Conservation (phyloP, 257 asterid genomes). For the Galeopsis tetrahit region DNA sequence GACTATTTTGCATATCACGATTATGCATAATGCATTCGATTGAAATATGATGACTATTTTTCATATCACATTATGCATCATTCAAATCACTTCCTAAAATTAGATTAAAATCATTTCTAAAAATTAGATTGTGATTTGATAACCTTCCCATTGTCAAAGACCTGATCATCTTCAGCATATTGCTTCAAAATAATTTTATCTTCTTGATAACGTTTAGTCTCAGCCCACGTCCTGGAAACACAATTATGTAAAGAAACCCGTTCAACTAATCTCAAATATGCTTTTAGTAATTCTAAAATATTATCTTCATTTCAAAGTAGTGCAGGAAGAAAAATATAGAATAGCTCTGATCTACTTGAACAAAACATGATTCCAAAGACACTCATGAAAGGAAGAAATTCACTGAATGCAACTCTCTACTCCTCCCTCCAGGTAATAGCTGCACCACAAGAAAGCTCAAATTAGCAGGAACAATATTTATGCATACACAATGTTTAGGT, state of each 20-base stretch:
- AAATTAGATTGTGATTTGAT: slow-evolving; percentile 78
- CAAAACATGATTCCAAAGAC: not conserved
- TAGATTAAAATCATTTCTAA: too few relatives aligned
- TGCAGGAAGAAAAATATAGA: not conserved
- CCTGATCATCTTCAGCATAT: slow-evolving; percentile 93
- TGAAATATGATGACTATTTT: too few relatives aligned
- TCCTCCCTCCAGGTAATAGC: slow-evolving; percentile 32
- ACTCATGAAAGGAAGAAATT: slow-evolving; percentile 22
- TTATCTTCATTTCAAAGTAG: not conserved
- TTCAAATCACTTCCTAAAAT: too few relatives aligned
- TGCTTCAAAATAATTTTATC: slow-evolving; percentile 88
- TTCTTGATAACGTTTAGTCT: slow-evolving; percentile 88
- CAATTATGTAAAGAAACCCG: slow-evolving; percentile 35
- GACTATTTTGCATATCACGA: too few relatives aligned
- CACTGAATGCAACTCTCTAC: slow-evolving; percentile 22
- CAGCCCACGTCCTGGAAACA: slow-evolving; percentile 72
- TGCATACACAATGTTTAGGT: not conserved
- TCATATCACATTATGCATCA: too few relatives aligned
- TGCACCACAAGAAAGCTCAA: slow-evolving; percentile 11
- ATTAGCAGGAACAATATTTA: slow-evolving; percentile 4
- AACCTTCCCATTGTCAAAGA: slow-evolving; percentile 81
- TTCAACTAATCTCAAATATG: not conserved
- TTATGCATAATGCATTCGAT: too few relatives aligned
- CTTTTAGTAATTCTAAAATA: not conserved
- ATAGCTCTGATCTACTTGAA: slow-evolving; percentile 19